These are phyloP conservation scores for Hypericum androsaemum DNA, from an alignment of 345 rosid genomes.

Conservation along the genomic window DNA sequence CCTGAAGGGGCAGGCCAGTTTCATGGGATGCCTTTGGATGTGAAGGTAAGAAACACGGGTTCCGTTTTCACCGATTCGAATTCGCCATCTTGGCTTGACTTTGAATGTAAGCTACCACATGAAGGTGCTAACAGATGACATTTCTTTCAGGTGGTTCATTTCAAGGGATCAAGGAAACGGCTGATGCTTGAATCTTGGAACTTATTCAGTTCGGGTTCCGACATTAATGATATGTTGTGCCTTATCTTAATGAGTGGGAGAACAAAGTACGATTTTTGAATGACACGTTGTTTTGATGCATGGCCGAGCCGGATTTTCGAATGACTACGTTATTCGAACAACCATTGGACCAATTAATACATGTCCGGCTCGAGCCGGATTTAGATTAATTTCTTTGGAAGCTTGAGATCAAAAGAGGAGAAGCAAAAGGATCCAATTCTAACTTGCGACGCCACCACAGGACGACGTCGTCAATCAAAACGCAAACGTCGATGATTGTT, in stretches of 20 bases:
- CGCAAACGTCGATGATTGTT: too few relatives aligned
- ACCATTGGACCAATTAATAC: too few relatives aligned
- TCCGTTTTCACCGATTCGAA: not conserved
- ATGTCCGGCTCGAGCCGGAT: too few relatives aligned
- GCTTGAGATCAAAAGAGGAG: too few relatives aligned
- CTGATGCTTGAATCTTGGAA: constrained; percentile 96
- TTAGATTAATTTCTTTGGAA: too few relatives aligned
- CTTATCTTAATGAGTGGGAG: constrained; percentile 79
- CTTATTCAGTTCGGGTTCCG: constrained; percentile 37
- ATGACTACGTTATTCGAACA: not conserved
- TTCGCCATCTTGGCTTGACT: not conserved
- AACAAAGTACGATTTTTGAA: constrained; percentile 81
- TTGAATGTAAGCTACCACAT: not conserved
- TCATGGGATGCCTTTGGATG: constrained; percentile 94
- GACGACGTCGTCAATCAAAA: too few relatives aligned
- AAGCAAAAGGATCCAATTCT: too few relatives aligned
- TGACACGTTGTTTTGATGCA: not conserved
- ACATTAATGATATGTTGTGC: constrained; percentile 70
- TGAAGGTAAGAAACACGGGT: constrained; percentile 46
- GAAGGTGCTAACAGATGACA: too few relatives aligned
- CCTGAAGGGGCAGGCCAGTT: constrained; percentile 99
- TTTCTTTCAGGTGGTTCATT: constrained; percentile 61
- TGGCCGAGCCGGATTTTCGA: not conserved
- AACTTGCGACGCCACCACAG: too few relatives aligned
- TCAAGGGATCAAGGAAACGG: constrained; percentile 95